Evolutionary conservation across 257 asterid species (phyloP), one percentile per base, ranked within the genome.

Genomic region (Forsythia viridissima): DNA sequence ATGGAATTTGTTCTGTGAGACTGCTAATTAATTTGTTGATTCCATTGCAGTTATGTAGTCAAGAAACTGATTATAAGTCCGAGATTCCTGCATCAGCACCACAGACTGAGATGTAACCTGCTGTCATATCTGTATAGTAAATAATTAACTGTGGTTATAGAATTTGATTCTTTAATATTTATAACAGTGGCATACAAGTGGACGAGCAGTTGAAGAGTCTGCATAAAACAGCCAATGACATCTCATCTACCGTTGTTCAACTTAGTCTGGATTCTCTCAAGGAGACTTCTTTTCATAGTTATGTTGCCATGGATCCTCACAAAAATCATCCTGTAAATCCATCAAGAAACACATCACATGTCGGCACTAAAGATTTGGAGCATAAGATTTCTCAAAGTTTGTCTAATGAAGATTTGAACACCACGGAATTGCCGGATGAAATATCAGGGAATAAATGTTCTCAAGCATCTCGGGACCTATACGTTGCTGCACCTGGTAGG

Each of bases 401-500:
- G 78, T 75, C 89, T 1, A 59, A 48, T 68, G 74, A 68, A 67
- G 84, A 80, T 72, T 71, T 72, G 44, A 83, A 39, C 71, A 55
- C 78, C 52, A 34, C 10, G 10, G 39, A 42, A 72, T 65, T 52
- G 41, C 63, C 68, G 38, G 74, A 44, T 39, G 83, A 75, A 71
- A 73, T 67, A 76, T 77, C 80, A 9, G 40, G 67, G 39, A 76
- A 76, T 67, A 73, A 57, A 81, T 80, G 59, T 79, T 30, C 78
- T 16, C 52, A 10, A 55, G 44, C 70, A 63, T 30, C 80, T 40
- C 61, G 76, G 75, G 85, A 79, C 80, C 80, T 89, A 51, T 82
- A 90, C 30, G 59, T 84, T 70, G 76, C 87, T 75, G 76, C 80
- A 73, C 80, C 43, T 69, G 92, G 95, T 87, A 89, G 39, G 90